Conservation (phyloP, 2,329 filamentous ascomycete species). For the Hypoxylon rubiginosum region DNA sequence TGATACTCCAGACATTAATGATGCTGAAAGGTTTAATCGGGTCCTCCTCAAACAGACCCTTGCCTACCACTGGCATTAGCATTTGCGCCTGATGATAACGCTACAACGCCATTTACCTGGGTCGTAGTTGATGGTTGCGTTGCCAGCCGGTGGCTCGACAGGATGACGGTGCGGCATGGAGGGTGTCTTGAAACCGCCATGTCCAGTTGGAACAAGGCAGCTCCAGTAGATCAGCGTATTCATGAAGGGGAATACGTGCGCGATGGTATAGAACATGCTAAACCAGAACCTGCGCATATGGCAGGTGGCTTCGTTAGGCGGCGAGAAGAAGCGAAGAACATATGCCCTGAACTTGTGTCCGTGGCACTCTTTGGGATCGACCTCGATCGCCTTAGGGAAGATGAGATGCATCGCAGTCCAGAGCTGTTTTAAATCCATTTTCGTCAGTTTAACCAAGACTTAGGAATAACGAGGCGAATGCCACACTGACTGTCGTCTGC, state of each 20-base stretch:
- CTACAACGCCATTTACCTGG: constrained; percentile 42
- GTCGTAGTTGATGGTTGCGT: constrained; percentile 44
- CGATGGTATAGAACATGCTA: constrained; percentile 64
- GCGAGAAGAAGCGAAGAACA: constrained; percentile 59
- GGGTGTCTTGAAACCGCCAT: constrained; percentile 52
- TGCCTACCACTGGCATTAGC: constrained; percentile 53
- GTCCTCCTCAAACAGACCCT: constrained; percentile 62
- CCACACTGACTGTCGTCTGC: constrained; percentile 60
- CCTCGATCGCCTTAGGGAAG: constrained; percentile 57
- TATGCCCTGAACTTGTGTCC: constrained; percentile 54
- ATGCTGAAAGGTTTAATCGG: constrained; percentile 63
- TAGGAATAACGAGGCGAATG: background rate
- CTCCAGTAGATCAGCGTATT: constrained; percentile 66
- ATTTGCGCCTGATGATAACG: background rate
- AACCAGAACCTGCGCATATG: constrained; percentile 61
- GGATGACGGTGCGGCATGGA: constrained; percentile 42
- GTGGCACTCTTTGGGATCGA: constrained; percentile 45
- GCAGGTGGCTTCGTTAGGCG: constrained; percentile 58
- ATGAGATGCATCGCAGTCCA: constrained; percentile 68
- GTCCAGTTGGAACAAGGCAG: constrained; percentile 55
- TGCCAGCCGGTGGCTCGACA: constrained; percentile 16
- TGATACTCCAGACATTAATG: constrained; percentile 61
- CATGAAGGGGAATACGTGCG: constrained; percentile 63
- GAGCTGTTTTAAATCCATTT: constrained; percentile 50
- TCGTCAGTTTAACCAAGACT: background rate